phyloP scores from a whole-genome alignment of 805 yeast genomes.

The Cyberlindnera galapagoensis region DNA sequence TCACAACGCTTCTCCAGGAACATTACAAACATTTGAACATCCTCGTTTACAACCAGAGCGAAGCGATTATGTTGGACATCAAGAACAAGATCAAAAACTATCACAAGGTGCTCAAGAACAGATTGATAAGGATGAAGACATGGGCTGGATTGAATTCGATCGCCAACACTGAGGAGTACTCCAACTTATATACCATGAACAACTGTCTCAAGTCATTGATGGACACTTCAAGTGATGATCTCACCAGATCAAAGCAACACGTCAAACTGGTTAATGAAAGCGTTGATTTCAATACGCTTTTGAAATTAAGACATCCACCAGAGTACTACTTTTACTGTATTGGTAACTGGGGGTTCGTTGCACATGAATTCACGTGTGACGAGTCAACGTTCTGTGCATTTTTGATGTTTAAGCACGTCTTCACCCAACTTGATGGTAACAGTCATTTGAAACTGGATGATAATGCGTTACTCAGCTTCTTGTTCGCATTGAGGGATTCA shows the following conservation, averaged over 20 bases:
- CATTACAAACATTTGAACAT: constrained; percentile 22
- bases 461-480: constrained; percentile 49
- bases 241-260: constrained; percentile 11
- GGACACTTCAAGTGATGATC: constrained; percentile 13
- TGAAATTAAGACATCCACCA: constrained; percentile 18
- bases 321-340: constrained; percentile 32
- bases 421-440: constrained; percentile 19
- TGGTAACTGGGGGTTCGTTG: constrained; percentile 64
- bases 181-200: constrained; percentile 30
- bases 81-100: constrained; percentile 16
- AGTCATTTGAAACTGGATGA: constrained; percentile 21
- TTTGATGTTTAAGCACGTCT: constrained; percentile 44
- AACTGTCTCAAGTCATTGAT: constrained; percentile 23
- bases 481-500: constrained; percentile 65
- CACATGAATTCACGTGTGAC: constrained; percentile 57
- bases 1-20: constrained; percentile 9
- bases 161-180: constrained; percentile 14
- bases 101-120: constrained; percentile 19
- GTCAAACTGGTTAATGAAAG: constrained; percentile 21
- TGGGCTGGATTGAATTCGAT: constrained; percentile 36
- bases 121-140: constrained; percentile 32
- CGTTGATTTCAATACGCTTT: constrained; percentile 24
- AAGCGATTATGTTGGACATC: constrained; percentile 13
- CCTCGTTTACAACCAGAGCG: constrained; percentile 12
- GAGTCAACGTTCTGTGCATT: constrained; percentile 59